phyloP scores from a whole-genome alignment of 1,284 basidiomycete species.

The Heimioporus retisporus region DNA sequence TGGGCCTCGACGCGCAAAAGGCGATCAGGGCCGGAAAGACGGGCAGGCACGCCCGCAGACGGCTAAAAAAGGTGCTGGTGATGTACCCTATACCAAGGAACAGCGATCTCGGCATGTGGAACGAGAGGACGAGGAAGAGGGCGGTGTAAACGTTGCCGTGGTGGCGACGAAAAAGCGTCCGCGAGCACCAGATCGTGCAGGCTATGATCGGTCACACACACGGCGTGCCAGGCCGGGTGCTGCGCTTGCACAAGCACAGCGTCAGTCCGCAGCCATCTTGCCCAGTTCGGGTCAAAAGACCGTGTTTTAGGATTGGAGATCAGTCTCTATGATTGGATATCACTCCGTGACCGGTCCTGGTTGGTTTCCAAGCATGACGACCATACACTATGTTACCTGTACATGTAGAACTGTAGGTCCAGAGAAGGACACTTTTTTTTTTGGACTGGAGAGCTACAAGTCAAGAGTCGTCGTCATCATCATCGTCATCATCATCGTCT shows the following conservation, averaged over 20 bases:
- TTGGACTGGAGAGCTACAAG: background rate
- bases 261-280: conserved; percentile 89
- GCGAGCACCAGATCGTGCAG: conserved; percentile 15
- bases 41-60: conserved; percentile 11
- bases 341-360: too few relatives aligned
- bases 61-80: conserved; percentile 11
- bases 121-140: conserved; percentile 8
- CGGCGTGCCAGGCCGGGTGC: conserved; percentile 87
- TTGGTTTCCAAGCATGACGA: too few relatives aligned
- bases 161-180: conserved; percentile 7
- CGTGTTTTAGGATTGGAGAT: conserved; percentile 62
- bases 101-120: conserved; percentile 6
- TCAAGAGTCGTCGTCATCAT: conserved; percentile 27
- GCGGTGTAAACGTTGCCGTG: background rate
- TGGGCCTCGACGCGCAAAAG: conserved; percentile 38
- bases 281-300: conserved; percentile 87
- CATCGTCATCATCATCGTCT: too few relatives aligned
- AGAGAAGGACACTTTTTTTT: background rate
- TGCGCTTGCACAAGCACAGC: conserved; percentile 88
- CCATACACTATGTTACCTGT: conserved; percentile 2
- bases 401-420: background rate
- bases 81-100: conserved; percentile 8
- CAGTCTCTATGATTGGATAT: too few relatives aligned
- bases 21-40: conserved; percentile 23
- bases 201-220: conserved; percentile 15